phyloP scores from a whole-genome alignment of 1,284 basidiomycete genomes.

The Lignosus rhinocerotis region DNA sequence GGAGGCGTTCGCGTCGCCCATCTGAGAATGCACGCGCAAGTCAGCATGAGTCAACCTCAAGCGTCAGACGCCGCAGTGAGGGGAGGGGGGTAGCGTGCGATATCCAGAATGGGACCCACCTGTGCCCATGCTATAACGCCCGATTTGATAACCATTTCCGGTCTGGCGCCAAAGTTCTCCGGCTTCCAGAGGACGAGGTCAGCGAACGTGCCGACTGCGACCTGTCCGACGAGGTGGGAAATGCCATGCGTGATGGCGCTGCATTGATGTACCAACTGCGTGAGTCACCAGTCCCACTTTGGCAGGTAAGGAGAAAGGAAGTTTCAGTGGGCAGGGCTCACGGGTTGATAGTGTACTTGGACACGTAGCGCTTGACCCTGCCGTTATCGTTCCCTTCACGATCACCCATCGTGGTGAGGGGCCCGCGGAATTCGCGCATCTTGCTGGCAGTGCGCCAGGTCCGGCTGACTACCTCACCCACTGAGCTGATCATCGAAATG shows the following conservation, averaged over 20 bases:
- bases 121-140: constrained; percentile 92
- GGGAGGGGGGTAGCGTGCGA: background rate
- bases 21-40: constrained; percentile 42
- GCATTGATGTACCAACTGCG: constrained; percentile 10
- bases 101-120: constrained; percentile 42
- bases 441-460: constrained; percentile 99
- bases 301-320: background rate
- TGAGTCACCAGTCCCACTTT: background rate
- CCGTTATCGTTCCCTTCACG: constrained; percentile 76
- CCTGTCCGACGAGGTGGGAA: constrained; percentile 83
- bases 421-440: constrained; percentile 82
- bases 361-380: constrained; percentile 96
- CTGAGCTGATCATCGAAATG: constrained; percentile 94
- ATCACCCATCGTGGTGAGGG: constrained; percentile 65
- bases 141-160: constrained; percentile 92
- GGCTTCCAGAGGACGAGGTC: constrained; percentile 97
- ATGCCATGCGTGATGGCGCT: constrained; percentile 96
- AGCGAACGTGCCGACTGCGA: constrained; percentile 83
- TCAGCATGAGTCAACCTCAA: constrained; percentile 4
- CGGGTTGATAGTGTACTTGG: constrained; percentile 99
- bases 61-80: background rate
- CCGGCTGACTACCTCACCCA: constrained; percentile 91
- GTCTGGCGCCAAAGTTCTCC: constrained; percentile 88
- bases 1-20: constrained; percentile 92
- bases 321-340: constrained; percentile 43